These are phyloP conservation scores for Avena sativa DNA, from an alignment of 176 grass and related monocot genomes.

Conservation along the genomic window DNA sequence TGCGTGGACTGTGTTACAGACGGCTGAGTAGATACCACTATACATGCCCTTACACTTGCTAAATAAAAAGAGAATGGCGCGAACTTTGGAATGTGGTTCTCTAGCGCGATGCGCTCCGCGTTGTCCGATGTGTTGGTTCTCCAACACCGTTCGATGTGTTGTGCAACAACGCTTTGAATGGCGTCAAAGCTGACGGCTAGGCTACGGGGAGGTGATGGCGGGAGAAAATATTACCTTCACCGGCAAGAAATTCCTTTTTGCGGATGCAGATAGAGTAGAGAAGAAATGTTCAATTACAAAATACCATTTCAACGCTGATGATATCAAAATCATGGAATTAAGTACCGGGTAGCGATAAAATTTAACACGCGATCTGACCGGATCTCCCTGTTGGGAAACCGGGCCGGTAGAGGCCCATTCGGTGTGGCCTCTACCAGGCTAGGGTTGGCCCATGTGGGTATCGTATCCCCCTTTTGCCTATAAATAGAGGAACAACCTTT, in stretches of 20 bases:
- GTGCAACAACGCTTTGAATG: not conserved
- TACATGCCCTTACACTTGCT: not conserved
- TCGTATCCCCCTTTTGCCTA: too few species aligned
- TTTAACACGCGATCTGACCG: not conserved
- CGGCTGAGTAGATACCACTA: too few species aligned
- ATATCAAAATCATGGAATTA: not conserved
- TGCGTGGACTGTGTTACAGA: too few species aligned
- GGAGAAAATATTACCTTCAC: not conserved
- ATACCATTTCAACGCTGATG: not conserved
- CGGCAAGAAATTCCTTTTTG: not conserved
- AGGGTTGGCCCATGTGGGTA: too few species aligned
- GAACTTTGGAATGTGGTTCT: not conserved
- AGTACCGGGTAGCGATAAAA: not conserved
- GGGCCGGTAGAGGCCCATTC: too few species aligned
- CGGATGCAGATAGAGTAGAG: not conserved
- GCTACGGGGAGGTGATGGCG: not conserved
- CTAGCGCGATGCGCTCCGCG: not conserved
- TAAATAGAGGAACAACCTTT: too few species aligned
- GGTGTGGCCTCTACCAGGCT: too few species aligned
- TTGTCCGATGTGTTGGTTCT: not conserved
- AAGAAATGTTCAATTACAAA: not conserved
- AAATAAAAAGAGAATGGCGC: not conserved
- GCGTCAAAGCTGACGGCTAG: not conserved
- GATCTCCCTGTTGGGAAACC: too few species aligned
- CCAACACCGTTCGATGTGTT: not conserved